Evolutionary conservation across 2,329 filamentous ascomycete species (phyloP), one percentile per base, ranked within the genome.

Genomic region (Scedosporium apiospermum): DNA sequence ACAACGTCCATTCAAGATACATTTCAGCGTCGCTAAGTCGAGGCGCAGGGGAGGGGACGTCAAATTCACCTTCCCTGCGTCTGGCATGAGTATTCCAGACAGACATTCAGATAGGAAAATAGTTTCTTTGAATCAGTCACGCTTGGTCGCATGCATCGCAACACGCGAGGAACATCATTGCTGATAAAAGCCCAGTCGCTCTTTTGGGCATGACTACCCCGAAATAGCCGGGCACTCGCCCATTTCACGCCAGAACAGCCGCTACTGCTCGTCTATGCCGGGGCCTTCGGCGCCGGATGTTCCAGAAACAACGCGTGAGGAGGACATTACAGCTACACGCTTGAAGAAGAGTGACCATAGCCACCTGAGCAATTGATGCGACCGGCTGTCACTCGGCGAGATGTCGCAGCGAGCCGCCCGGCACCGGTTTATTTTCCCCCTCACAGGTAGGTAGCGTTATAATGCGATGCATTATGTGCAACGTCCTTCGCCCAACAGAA

Each of bases 31-130:
- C 49, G 49, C 18, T 26, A 21, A 21, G 21, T 9, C 18, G 51
- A n/a, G 51, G 23, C 12, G 7, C 23, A 9, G 6, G 23, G 6
- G 53, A 30, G 26, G 34, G 26, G 18, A 57, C 60, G 46, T 38
- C n/a, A 34, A 51, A 21, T n/a, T 18, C 30, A 27, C 21, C 14
- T 30, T 58, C 23, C n/a, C 49, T 61, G 46, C 60, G 42, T 26
- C 60, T 38, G 42, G 34, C 60, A 51, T 44, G 55, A 46, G 55
- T 57, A 61, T 42, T 44, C 49, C 42, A 61, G 60, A 61, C 41
- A 49, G 55, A 30, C 49, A 34, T 38, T 27, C 60, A 27, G 44
- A 55, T 42, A 46, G 30, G 60, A 26, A 61, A 23, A 51, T 18
- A 34, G 30, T 34, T 30, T 26, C 30, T 16, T 30, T 10, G 1